Base-by-base conservation (phyloP, 805 yeast genomes). In the Torulaspora indica region DNA sequence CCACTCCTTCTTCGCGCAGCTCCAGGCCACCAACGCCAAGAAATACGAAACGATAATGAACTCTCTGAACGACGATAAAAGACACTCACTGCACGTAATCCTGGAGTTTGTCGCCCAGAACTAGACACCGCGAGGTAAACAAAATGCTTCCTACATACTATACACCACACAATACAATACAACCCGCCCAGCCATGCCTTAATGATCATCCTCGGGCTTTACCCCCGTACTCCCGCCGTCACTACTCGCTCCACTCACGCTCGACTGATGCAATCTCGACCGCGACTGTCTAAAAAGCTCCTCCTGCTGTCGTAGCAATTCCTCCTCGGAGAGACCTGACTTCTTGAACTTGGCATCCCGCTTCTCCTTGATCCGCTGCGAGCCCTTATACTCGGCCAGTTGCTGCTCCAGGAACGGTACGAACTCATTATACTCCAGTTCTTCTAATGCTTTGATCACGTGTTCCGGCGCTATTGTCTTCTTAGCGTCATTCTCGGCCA, bases 401-500 rank as follows among this genome's bases (percentile, higher is more conserved):
- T 86, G 86, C 51, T 82, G 81, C 57, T 85, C 82, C 35, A 93
- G 77, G 22, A 87, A 82, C 28, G 84, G 90, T 40, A 93, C 73
- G 63, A 91, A 93, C 47, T 86, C 89, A 23, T 75, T 75, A 64
- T 88, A 93, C 22, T 95, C 98, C 43, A 93, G 72, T 57, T 85
- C 95, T 49, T 78, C 81, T 35, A 93, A 69, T 0, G 98, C 97
- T 58, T 82, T 85, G 51, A 91, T 76, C 30, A 93, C 97, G 62
- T 93, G 98, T 63, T 93, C 98, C 1, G 95, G 84, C 0, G 96
- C 95, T 35, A 93, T 93, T 2, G 98, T 93, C 67, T 93, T 93
- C 66, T 93, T 93, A 42, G 95, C 81, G 62, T 93, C 98, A 56
- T 84, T 85, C 56, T 93, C 98, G 1, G 98, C 98, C 53, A 93